Conservation (phyloP, 2,329 filamentous ascomycete species). For the Rutstroemia sp. region DNA sequence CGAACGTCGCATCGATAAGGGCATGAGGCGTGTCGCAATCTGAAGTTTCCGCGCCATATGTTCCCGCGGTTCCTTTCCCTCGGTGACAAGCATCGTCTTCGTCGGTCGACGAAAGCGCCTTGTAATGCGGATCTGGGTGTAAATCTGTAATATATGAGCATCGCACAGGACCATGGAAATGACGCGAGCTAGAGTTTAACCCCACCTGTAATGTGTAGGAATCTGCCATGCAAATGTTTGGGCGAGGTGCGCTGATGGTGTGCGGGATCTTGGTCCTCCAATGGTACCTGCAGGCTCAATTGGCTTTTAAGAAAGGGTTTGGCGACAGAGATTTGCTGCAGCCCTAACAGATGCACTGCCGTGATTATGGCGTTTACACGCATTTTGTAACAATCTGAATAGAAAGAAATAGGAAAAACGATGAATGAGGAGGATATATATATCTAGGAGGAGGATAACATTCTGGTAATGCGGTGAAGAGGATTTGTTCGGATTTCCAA, state of each 20-base stretch:
- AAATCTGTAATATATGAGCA: constrained; percentile 55
- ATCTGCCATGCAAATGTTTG: constrained; percentile 58
- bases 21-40: constrained; percentile 80
- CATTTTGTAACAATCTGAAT: constrained; percentile 14
- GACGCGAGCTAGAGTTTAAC: constrained; percentile 2
- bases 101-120: constrained; percentile 64
- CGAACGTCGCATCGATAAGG: constrained; percentile 80
- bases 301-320: constrained; percentile 18
- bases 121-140: constrained; percentile 86
- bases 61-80: constrained; percentile 66
- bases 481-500: too few species aligned
- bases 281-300: constrained; percentile 22
- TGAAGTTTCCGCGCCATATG: constrained; percentile 77
- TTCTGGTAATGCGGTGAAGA: not conserved
- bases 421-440: not conserved
- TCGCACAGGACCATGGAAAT: constrained; percentile 8
- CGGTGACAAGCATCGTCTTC: constrained; percentile 70
- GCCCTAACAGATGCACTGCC: constrained; percentile 20
- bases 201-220: constrained; percentile 83
- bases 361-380: constrained; percentile 15
- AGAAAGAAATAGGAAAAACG: not conserved
- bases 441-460: constrained; percentile 1
- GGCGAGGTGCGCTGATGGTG: constrained; percentile 14
- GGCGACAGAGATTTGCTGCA: constrained; percentile 12
- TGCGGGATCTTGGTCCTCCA: constrained; percentile 21